Evolutionary conservation across 163 green algal species (phyloP), one percentile per base, ranked within the genome.

Genomic region (Prototheca stagnorum): DNA sequence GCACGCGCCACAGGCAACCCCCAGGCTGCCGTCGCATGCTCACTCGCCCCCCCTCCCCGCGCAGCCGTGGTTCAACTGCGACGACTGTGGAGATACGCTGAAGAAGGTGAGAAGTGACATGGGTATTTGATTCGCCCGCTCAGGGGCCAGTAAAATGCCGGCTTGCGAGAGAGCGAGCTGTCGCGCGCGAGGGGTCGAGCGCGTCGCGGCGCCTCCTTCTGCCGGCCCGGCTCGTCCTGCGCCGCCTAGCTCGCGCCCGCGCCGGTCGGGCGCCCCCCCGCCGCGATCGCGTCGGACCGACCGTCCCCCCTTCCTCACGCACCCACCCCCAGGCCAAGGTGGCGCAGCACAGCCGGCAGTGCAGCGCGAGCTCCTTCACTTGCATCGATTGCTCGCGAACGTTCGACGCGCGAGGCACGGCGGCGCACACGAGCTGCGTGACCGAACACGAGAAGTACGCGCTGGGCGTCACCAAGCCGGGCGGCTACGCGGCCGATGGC

Each of bases 371-470:
- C 6, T 51, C 33, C 2, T 92, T 93, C 57, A 88, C 76, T 1
- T 97, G 88, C 66, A 73, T 97, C 11, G 88, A 97, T 67, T 96
- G 87, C 65, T 70, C 58, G 25, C 42, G 61, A 1, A 73, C 47
- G 3, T 95, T 95, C 54, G 79, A 93, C 70, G 45, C 54, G 3
- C 24, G 61, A 23, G 56, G 20, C 23, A 78, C 79, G 28, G 56
- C 67, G 49, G 64, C 35, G 15, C 87, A 97, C 68, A 85, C 56
- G 16, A 57, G 40, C 0, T 97, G 88, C 50, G 85, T 97, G 6
- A 93, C 79, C 0, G 88, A 97, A 59, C 74, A 88, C 34, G 73
- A 95, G 24, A 95, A 94, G 69, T 95, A 96, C 56, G 79, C 80
- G 0, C 52, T 84, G 20, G 75, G 74, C 7, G 82, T 77, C 5